phyloP scores from a whole-genome alignment of 331 rosid genomes.

The Phaseolus coccineus region DNA sequence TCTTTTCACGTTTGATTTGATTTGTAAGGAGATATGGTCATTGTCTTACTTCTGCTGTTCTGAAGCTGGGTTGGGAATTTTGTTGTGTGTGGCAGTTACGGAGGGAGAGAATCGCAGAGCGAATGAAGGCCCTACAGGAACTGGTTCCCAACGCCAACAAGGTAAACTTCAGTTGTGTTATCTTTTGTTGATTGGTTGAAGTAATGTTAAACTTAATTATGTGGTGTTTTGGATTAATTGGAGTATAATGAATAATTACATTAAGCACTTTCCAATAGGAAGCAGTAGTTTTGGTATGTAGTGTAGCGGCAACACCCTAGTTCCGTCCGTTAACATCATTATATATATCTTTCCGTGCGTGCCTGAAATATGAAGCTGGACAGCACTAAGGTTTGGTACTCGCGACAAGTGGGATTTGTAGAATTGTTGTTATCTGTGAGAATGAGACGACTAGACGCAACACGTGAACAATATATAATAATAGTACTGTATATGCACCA shows the following conservation, averaged over 20 bases:
- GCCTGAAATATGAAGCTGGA: slow-evolving; percentile 25
- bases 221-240: not conserved
- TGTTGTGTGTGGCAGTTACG: slow-evolving; percentile 69
- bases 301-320: not conserved
- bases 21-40: not conserved
- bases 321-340: not conserved
- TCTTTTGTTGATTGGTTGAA: not conserved
- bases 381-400: not conserved
- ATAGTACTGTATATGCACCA: not conserved
- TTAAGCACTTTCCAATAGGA: not conserved
- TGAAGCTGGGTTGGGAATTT: not conserved
- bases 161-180: slow-evolving; percentile 48
- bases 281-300: not conserved
- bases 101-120: slow-evolving; percentile 96
- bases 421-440: not conserved
- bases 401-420: slow-evolving; percentile 6
- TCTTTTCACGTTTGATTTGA: slow-evolving; percentile 42
- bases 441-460: not conserved
- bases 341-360: slow-evolving; percentile 32
- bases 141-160: slow-evolving; percentile 96
- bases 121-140: slow-evolving; percentile 95
- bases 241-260: not conserved
- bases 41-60: not conserved
- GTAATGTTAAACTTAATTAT: not conserved
- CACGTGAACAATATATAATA: not conserved